Percentiles rank a stretch among this genome's conserved stretches.
Evolutionary conservation across 1,284 basidiomycete genomes (phyloP).

Genomic region (Bondarzewia mesenterica): DNA sequence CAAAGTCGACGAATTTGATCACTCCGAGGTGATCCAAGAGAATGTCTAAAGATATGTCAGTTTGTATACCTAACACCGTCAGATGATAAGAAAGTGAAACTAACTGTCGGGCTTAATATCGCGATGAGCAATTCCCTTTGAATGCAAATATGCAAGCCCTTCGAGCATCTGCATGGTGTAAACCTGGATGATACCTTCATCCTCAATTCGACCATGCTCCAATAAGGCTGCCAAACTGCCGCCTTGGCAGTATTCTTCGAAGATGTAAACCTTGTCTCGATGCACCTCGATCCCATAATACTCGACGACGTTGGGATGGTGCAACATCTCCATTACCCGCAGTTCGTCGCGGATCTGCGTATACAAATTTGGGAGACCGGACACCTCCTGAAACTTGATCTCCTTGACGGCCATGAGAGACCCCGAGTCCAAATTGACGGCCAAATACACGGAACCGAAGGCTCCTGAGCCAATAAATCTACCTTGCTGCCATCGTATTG

Average conservation of each 20-base stretch:
- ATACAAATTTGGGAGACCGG: slow-evolving; percentile 77
- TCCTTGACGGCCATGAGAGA: slow-evolving; percentile 99
- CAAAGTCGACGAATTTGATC: slow-evolving; percentile 98
- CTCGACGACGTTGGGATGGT: slow-evolving; percentile 97
- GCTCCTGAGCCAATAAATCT: slow-evolving; percentile 97
- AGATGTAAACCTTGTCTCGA: slow-evolving; percentile 98
- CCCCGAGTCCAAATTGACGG: slow-evolving; percentile 94
- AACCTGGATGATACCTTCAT: slow-evolving; percentile 92
- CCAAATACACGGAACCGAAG: slow-evolving; percentile 96
- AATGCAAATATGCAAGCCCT: slow-evolving; percentile 91
- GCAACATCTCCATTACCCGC: slow-evolving; percentile 97
- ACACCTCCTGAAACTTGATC: slow-evolving; percentile 93
- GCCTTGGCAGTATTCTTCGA: slow-evolving; percentile 98
- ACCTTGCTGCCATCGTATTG: slow-evolving; percentile 98
- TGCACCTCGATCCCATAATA: slow-evolving; percentile 99
- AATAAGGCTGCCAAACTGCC: slow-evolving; percentile 88
- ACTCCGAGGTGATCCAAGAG: slow-evolving; percentile 89
- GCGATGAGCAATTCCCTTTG: slow-evolving; percentile 88
- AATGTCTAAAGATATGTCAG: slow-evolving; percentile 58
- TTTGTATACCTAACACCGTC: background rate
- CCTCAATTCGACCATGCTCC: slow-evolving; percentile 93
- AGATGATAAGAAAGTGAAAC: slow-evolving; percentile 25
- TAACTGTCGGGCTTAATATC: slow-evolving; percentile 99
- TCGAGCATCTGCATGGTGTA: slow-evolving; percentile 98
- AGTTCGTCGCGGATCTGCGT: slow-evolving; percentile 97